These are phyloP conservation scores for Mucor plumbeus DNA, from an alignment of 371 early-diverging fungal genomes.

Conservation along the genomic window DNA sequence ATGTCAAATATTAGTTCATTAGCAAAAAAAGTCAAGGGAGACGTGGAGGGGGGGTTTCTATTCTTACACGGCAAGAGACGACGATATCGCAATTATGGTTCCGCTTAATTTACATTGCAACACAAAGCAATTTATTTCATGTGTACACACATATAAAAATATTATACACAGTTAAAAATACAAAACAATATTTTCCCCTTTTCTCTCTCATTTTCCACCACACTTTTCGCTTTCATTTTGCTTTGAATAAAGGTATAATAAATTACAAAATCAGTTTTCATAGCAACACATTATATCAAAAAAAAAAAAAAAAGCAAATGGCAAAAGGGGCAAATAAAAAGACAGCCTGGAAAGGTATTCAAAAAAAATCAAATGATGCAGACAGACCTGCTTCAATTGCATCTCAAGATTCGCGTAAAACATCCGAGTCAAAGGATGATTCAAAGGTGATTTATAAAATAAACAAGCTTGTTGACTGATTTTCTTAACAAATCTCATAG, in stretches of 20 bases:
- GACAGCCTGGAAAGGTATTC: conserved; percentile 21
- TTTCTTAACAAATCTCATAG: not conserved
- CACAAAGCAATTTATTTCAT: conserved; percentile 8
- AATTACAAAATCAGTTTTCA: not conserved
- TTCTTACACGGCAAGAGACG: not conserved
- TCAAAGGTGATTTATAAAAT: not conserved
- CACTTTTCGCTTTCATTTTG: not conserved
- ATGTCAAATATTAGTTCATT: too few relatives aligned
- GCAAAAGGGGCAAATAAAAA: conserved; percentile 12
- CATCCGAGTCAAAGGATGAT: not conserved
- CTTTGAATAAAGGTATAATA: not conserved
- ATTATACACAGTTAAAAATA: not conserved
- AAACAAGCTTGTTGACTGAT: not conserved
- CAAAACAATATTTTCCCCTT: not conserved
- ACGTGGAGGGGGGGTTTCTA: too few relatives aligned
- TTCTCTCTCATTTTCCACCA: not conserved
- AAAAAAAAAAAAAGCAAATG: conserved; percentile 9
- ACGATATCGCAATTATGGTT: not conserved
- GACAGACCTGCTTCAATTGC: conserved; percentile 9
- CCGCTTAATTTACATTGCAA: conserved; percentile 6
- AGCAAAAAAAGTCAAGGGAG: too few relatives aligned
- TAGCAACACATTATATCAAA: not conserved
- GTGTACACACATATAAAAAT: not conserved
- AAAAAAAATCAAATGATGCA: conserved; percentile 9
- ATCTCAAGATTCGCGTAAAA: conserved; percentile 12